These are phyloP conservation scores for Monilinia aucupariae DNA, from an alignment of 2,329 filamentous ascomycete genomes.

Conservation along the genomic window DNA sequence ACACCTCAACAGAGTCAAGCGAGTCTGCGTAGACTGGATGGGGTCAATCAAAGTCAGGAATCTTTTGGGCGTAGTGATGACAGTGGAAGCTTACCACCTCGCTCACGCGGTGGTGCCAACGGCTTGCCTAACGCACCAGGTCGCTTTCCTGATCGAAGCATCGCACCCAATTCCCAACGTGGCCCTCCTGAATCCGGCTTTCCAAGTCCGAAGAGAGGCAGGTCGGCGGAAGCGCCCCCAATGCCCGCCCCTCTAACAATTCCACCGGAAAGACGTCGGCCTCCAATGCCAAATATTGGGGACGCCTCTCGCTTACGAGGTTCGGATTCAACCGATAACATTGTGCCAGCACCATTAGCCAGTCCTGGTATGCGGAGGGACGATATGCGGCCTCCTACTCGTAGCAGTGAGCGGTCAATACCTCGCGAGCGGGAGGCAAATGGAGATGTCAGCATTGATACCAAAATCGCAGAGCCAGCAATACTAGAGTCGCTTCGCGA, in stretches of 20 bases:
- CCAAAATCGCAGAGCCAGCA: constrained; percentile 5
- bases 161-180: constrained; percentile 30
- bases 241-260: constrained; percentile 31
- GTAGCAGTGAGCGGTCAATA: constrained; percentile 32
- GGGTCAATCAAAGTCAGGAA: constrained; percentile 34
- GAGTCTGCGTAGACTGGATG: constrained; percentile 28
- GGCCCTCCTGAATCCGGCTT: constrained; percentile 31
- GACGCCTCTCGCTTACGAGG: constrained; percentile 32
- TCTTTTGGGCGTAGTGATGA: constrained; percentile 34
- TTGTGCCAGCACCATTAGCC: constrained; percentile 36
- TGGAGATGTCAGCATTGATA: constrained; percentile 9
- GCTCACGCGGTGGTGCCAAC: constrained; percentile 32
- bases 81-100: constrained; percentile 28
- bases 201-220: constrained; percentile 22
- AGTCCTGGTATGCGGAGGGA: constrained; percentile 36
- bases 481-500: constrained; percentile 1
- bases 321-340: constrained; percentile 29
- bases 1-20: constrained; percentile 24
- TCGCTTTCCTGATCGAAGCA: constrained; percentile 33
- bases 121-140: constrained; percentile 29
- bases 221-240: constrained; percentile 27
- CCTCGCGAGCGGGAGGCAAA: constrained; percentile 22
- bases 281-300: constrained; percentile 32
- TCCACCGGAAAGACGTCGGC: constrained; percentile 35
- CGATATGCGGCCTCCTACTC: constrained; percentile 34